phyloP scores from a whole-genome alignment of 139 green algal genomes.

The Trebouxia sp. region DNA sequence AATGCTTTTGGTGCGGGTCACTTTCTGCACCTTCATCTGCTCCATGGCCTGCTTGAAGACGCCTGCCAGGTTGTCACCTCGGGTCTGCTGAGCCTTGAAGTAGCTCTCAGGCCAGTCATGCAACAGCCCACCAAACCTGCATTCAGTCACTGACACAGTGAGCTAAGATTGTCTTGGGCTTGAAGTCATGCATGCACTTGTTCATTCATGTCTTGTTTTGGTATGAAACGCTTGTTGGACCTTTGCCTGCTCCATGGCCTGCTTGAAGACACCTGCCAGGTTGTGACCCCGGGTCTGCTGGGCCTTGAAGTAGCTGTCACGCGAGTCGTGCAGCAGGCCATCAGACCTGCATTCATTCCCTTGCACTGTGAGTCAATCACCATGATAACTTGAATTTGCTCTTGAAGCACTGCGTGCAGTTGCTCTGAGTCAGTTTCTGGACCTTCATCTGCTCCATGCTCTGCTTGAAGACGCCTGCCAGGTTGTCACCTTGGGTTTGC shows the following conservation, averaged over 20 bases:
- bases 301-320: slow-evolving; percentile 12
- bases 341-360: not conserved
- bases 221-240: not conserved
- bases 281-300: not conserved
- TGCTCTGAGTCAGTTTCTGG: not conserved
- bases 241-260: not conserved
- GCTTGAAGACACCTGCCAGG: not conserved
- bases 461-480: slow-evolving; percentile 1
- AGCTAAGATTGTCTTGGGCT: too few species aligned
- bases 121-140: slow-evolving; percentile 19
- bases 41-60: slow-evolving; percentile 4
- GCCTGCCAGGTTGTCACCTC: not conserved
- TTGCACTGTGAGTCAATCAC: too few species aligned
- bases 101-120: slow-evolving; percentile 13
- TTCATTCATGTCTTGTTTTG: too few species aligned
- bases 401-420: too few species aligned
- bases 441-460: not conserved
- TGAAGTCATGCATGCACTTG: too few species aligned
- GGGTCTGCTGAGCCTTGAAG: slow-evolving; percentile 22
- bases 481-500: not conserved
- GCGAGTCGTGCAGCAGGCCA: not conserved
- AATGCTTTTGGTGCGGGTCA: not conserved
- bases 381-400: too few species aligned
- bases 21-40: not conserved
- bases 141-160: too few species aligned